phyloP scores from a whole-genome alignment of 2,329 filamentous ascomycete genomes.

The Alternaria brassicicola region DNA sequence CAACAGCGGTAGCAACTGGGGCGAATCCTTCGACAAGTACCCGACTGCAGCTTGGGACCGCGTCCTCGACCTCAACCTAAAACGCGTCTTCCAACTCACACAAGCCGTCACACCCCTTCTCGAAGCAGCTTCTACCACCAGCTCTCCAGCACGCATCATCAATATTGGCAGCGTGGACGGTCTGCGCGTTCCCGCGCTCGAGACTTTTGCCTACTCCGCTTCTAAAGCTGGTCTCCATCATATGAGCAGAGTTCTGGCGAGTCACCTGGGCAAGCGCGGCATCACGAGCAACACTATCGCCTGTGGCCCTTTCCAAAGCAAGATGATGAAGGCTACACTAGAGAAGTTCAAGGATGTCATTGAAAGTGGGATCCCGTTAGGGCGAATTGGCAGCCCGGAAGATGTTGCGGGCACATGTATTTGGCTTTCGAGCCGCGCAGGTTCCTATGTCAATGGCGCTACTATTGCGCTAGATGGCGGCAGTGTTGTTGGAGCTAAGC shows the following conservation, averaged over 20 bases:
- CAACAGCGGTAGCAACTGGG: conserved; percentile 71
- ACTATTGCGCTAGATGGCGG: conserved; percentile 53
- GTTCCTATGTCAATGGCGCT: conserved; percentile 54
- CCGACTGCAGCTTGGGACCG: conserved; percentile 61
- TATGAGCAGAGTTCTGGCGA: conserved; percentile 67
- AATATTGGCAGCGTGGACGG: conserved; percentile 71
- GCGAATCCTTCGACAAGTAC: conserved; percentile 64
- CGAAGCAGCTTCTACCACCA: conserved; percentile 55
- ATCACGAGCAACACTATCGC: conserved; percentile 73
- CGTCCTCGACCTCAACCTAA: conserved; percentile 65
- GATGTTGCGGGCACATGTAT: conserved; percentile 76
- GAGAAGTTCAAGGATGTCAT: conserved; percentile 63
- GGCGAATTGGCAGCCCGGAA: conserved; percentile 68
- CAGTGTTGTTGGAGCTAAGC: conserved; percentile 45
- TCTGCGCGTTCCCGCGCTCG: conserved; percentile 63
- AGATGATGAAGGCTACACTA: conserved; percentile 76
- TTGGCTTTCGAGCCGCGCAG: conserved; percentile 71
- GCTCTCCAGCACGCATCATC: conserved; percentile 64
- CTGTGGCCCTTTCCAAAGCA: conserved; percentile 73
- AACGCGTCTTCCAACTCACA: conserved; percentile 69
- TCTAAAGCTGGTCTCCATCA: conserved; percentile 70
- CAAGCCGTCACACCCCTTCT: conserved; percentile 68
- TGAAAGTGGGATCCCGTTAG: conserved; percentile 66
- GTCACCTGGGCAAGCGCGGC: conserved; percentile 64
- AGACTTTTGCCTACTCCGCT: conserved; percentile 66